Conservation (phyloP, 768 basidiomycete species). For the Porphyrellus cyaneotinctus region DNA sequence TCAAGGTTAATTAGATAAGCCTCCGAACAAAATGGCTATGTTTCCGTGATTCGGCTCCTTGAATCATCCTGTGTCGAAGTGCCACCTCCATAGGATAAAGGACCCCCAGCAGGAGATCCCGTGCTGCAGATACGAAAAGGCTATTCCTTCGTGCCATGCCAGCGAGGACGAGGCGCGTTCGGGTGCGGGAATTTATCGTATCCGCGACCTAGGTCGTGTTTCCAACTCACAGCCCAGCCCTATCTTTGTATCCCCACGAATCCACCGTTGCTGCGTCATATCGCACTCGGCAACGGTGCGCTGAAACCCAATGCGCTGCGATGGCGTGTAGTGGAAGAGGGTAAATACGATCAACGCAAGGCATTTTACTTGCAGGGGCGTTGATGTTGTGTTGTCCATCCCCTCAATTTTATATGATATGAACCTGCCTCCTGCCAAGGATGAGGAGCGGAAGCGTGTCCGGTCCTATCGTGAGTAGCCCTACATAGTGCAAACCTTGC, state of each 20-base stretch:
- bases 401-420: constrained; percentile 12
- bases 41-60: constrained; percentile 13
- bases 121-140: neutral
- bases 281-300: constrained; percentile 2
- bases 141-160: constrained; percentile 1
- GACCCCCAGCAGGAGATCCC: neutral
- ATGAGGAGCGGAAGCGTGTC: neutral
- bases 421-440: neutral
- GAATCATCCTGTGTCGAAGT: constrained; percentile 16
- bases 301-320: neutral
- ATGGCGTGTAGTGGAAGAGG: neutral
- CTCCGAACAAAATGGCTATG: constrained; percentile 26
- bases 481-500: neutral
- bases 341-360: constrained; percentile 4
- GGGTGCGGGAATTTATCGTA: constrained; percentile 20
- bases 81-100: constrained; percentile 6
- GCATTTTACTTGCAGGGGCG: neutral
- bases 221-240: constrained; percentile 6
- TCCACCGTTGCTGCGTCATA: constrained; percentile 1
- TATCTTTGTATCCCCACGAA: constrained; percentile 3
- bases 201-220: constrained; percentile 5
- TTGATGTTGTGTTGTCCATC: neutral
- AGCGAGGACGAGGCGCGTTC: constrained; percentile 3
- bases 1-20: constrained; percentile 30
- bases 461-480: constrained; percentile 6